Percentiles rank a stretch among this genome's conserved stretches.
Conservation (phyloP, 2,329 filamentous ascomycete genomes). For the Onygena corvina region DNA sequence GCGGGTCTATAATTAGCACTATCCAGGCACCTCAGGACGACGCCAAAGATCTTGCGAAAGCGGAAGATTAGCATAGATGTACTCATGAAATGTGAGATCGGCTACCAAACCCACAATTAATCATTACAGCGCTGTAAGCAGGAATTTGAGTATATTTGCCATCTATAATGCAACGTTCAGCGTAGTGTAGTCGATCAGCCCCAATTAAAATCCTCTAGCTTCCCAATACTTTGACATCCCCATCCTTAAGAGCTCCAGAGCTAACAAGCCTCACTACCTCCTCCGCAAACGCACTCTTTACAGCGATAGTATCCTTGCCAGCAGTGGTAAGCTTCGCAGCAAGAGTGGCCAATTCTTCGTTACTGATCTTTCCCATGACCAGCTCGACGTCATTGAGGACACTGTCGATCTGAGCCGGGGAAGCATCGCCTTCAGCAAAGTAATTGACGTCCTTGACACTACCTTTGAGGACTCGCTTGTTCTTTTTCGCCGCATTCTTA, state of each 20-base stretch:
- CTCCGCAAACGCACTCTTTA: slow-evolving; percentile 69
- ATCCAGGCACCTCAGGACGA: no score
- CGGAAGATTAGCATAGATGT: background rate
- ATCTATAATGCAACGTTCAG: background rate
- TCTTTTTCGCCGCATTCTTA: slow-evolving; percentile 99
- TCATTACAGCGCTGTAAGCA: background rate
- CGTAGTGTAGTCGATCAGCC: background rate
- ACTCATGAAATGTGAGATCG: background rate
- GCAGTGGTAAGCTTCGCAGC: slow-evolving; percentile 66
- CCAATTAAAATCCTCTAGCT: slow-evolving; percentile 4
- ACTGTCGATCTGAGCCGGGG: slow-evolving; percentile 65
- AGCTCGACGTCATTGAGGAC: slow-evolving; percentile 78
- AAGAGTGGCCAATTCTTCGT: slow-evolving; percentile 76
- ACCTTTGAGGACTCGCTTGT: slow-evolving; percentile 91
- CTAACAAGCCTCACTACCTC: slow-evolving; percentile 67
- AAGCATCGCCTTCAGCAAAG: slow-evolving; percentile 62
- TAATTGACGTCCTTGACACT: slow-evolving; percentile 98
- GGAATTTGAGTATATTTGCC: background rate
- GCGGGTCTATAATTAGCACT: background rate
- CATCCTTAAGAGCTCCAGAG: slow-evolving; percentile 76
- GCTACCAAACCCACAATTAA: background rate
- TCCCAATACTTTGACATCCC: slow-evolving; percentile 54
- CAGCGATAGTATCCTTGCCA: slow-evolving; percentile 66
- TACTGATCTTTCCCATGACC: slow-evolving; percentile 75
- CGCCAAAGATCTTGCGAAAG: no score